Evolutionary conservation across 1,284 basidiomycete species (phyloP).

Genomic region (Austropuccinia psidii): DNA sequence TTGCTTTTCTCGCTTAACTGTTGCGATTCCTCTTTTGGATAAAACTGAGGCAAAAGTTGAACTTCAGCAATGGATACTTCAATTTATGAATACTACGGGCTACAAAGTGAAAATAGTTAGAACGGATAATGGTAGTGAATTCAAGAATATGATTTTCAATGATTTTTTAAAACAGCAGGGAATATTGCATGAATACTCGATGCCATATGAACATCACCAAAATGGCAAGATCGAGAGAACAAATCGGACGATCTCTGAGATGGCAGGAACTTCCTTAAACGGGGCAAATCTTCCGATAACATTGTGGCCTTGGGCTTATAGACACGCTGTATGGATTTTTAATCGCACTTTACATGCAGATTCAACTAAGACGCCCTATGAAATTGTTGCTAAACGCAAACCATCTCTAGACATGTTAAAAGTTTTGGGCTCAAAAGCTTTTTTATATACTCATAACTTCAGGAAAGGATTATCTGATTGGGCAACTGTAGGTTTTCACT

Average conservation of each 20-base stretch:
- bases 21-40: background rate
- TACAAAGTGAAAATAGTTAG: background rate
- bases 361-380: background rate
- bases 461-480: too few relatives aligned
- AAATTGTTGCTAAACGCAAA: too few relatives aligned
- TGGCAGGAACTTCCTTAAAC: background rate
- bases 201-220: constrained; percentile 6
- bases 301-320: background rate
- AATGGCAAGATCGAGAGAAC: background rate
- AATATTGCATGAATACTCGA: background rate
- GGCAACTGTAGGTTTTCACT: too few relatives aligned
- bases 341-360: background rate
- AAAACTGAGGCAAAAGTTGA: background rate
- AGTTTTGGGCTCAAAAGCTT: too few relatives aligned
- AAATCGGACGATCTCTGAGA: background rate
- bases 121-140: background rate
- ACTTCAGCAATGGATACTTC: background rate
- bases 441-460: too few relatives aligned
- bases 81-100: background rate
- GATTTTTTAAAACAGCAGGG: background rate
- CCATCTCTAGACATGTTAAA: background rate
- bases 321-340: background rate
- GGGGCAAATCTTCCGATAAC: background rate
- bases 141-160: background rate
- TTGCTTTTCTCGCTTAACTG: background rate